phyloP scores from a whole-genome alignment of 805 yeast species.

The Ogataea haglerorum region DNA sequence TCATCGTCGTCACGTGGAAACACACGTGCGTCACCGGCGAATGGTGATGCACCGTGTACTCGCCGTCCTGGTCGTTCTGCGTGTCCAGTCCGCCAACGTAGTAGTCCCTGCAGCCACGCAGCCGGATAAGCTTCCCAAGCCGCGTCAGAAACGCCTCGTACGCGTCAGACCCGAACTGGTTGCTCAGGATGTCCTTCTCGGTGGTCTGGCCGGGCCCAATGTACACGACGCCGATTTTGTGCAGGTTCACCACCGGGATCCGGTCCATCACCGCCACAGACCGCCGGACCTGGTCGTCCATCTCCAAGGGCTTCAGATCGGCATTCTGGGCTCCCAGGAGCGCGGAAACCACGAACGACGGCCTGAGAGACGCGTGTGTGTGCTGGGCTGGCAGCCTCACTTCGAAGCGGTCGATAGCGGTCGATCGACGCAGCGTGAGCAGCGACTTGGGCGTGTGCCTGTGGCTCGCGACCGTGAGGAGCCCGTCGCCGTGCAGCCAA shows the following conservation, averaged over 20 bases:
- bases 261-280: constrained; percentile 66
- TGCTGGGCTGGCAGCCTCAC: constrained; percentile 17
- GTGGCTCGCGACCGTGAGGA: constrained; percentile 56
- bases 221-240: constrained; percentile 75
- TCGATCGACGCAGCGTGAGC: constrained; percentile 59
- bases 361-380: constrained; percentile 16
- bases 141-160: constrained; percentile 57
- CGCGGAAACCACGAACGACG: constrained; percentile 21
- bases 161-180: constrained; percentile 57
- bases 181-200: constrained; percentile 64
- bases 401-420: constrained; percentile 53
- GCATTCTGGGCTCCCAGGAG: constrained; percentile 13
- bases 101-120: constrained; percentile 52
- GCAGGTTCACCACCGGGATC: constrained; percentile 73
- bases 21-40: constrained; percentile 68
- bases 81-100: constrained; percentile 79
- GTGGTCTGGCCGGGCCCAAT: constrained; percentile 62
- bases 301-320: constrained; percentile 18
- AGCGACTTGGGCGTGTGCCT: constrained; percentile 47
- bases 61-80: constrained; percentile 68
- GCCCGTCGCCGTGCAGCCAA: constrained; percentile 62
- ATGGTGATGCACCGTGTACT: constrained; percentile 68
- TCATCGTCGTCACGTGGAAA: constrained; percentile 78
- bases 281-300: constrained; percentile 38
- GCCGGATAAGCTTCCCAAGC: constrained; percentile 58